These are phyloP conservation scores for Calonectria naviculata DNA, from an alignment of 2,329 filamentous ascomycete genomes.

Conservation along the genomic window DNA sequence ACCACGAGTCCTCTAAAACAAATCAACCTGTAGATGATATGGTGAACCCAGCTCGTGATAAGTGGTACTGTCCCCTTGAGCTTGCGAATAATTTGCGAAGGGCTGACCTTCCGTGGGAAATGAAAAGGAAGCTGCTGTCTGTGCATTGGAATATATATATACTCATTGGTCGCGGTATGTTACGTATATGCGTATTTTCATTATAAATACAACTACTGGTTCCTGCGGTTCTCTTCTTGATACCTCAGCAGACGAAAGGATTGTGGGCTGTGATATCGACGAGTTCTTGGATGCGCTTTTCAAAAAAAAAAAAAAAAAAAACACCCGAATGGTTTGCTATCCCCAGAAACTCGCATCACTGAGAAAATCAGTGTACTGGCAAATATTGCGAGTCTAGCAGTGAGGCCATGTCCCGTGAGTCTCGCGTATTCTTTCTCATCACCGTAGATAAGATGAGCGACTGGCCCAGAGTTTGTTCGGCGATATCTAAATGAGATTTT, in stretches of 20 bases:
- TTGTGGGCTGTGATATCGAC: background rate
- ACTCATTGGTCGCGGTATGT: background rate
- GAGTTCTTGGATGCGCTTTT: background rate
- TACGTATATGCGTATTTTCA: background rate
- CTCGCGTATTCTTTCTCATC: background rate
- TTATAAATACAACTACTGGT: background rate
- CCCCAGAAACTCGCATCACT: too few relatives aligned
- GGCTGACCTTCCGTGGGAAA: background rate
- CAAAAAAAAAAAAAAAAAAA: too few relatives aligned
- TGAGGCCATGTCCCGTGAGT: background rate
- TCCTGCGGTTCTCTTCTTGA: background rate
- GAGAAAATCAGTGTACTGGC: background rate
- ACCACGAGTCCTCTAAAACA: too few relatives aligned
- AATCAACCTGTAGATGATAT: background rate
- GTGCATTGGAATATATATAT: background rate
- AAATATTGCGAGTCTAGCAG: background rate
- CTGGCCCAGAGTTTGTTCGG: background rate
- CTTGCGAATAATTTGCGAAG: background rate
- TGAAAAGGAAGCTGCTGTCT: background rate
- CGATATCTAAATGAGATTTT: background rate
- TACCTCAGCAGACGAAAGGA: background rate
- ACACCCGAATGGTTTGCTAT: background rate
- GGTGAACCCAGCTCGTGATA: background rate
- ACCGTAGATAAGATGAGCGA: background rate
- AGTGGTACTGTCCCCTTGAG: background rate